A percentile compares a stretch with the other conserved stretches of the same genome.
Conservation (phyloP, 2,329 filamentous ascomycete species). For the Eurotiales sp. region DNA sequence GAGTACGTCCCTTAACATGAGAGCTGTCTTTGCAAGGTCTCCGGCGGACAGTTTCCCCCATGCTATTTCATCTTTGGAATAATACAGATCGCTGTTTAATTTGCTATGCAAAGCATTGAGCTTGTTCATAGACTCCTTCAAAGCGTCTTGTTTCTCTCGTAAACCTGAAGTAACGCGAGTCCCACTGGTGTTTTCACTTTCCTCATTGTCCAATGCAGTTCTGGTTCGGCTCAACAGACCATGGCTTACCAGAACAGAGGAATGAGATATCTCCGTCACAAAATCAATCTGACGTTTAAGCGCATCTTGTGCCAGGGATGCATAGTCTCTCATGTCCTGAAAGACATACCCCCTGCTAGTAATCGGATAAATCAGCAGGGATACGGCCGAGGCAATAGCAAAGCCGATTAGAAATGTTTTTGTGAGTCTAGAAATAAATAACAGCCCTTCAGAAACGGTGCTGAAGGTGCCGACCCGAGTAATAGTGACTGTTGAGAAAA, state of each 20-base stretch:
- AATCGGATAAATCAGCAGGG: conserved; percentile 62
- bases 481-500: conserved; percentile 62
- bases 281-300: no score
- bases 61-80: conserved; percentile 69
- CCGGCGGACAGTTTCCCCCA: conserved; percentile 64
- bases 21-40: conserved; percentile 60
- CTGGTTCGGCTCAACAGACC: no score
- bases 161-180: no score
- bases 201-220: no score
- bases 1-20: conserved; percentile 57
- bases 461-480: conserved; percentile 60
- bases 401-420: conserved; percentile 62
- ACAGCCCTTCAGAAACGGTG: conserved; percentile 50
- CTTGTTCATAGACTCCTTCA: conserved; percentile 51
- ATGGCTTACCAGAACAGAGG: no score
- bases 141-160: conserved; percentile 17
- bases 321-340: conserved; percentile 50
- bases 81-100: conserved; percentile 62
- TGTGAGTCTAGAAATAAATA: conserved; percentile 54
- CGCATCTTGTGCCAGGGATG: no score
- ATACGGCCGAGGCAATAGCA: conserved; percentile 59
- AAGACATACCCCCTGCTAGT: conserved; percentile 62
- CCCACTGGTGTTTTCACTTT: no score
- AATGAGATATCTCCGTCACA: no score
- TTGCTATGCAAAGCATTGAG: conserved; percentile 63